These are phyloP conservation scores for Fusarium sp. DNA, from an alignment of 2,329 filamentous ascomycete species.

Conservation along the genomic window DNA sequence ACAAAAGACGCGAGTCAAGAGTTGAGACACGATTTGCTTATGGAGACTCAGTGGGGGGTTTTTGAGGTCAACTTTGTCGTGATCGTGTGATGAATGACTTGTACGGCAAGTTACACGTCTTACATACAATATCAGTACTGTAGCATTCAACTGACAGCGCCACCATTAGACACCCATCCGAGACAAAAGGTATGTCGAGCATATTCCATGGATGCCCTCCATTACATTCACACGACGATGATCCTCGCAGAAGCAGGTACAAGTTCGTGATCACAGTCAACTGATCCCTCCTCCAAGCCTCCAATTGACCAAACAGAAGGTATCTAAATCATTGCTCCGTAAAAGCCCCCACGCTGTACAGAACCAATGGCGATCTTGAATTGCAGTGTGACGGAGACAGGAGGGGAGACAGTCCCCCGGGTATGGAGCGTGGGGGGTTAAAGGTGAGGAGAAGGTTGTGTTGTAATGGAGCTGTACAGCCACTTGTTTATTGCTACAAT, in stretches of 20 bases:
- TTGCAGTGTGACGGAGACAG: constrained; percentile 36
- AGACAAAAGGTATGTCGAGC: constrained; percentile 18
- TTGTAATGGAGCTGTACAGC: constrained; percentile 17
- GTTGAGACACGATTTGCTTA: constrained; percentile 4
- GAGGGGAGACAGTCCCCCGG: constrained; percentile 1
- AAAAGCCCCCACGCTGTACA: constrained; percentile 34
- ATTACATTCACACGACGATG: constrained; percentile 16
- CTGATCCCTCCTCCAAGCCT: constrained; percentile 32
- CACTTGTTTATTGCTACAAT: neutral
- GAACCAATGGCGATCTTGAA: constrained; percentile 35
- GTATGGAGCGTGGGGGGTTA: constrained; percentile 25
- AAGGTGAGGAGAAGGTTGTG: constrained; percentile 5
- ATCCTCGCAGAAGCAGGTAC: constrained; percentile 44
- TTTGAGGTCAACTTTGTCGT: neutral
- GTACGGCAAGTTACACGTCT: constrained; percentile 9
- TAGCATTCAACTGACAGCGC: neutral
- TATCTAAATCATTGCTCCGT: neutral
- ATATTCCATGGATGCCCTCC: constrained; percentile 31
- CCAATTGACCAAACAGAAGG: constrained; percentile 23
- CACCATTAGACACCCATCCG: constrained; percentile 4
- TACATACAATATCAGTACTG: neutral
- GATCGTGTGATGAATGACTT: constrained; percentile 5
- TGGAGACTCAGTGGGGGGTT: constrained; percentile 21
- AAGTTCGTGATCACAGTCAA: constrained; percentile 39
- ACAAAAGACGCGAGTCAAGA: constrained; percentile 5